Evolutionary conservation across 148 eudicot genomes (phyloP), one percentile per base, ranked within the genome.

Genomic region (Vaccinium darrowii): DNA sequence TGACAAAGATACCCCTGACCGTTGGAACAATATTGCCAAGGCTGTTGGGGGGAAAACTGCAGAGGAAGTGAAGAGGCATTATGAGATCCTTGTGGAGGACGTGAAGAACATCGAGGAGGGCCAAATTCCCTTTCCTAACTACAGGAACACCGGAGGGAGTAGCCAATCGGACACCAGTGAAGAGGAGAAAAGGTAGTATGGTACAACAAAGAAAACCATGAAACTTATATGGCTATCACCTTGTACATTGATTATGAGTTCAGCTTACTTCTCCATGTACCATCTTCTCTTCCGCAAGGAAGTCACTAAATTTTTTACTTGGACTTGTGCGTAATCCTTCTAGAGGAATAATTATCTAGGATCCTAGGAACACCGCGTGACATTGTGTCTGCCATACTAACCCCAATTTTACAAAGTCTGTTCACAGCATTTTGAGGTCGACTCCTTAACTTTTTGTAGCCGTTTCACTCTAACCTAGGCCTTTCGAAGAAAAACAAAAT

Each of bases 51-150:
- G 93, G 27, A 87, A 90, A 85, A 91, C 91, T 8, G 72, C 79
- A 9, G 91, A 89, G 76, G 93, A 91, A 80, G 93, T 91, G 76
- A 91, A 85, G 90, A 88, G 76, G 80, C 93, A 91, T 49, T 91
- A 89, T 51, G 84, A 89, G 36, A 73, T 86, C 83, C 93, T 91
- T 47, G 88, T 88, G 54, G 87, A 89, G 81, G 93, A 91, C 52
- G 81, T 91, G 73, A 85, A 87, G 80, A 76, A 52, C 71, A 91
- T 91, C 30, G 93, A 91, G 88, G 84, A 83, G 49, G 93, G 93
- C 57, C 85, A 57, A 50, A 90, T 91, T 30, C 90, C 93, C 43
- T 91, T 67, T 67, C 93, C 93, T 30, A 88, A 91, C 49, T 91
- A 91, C 81, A 84, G 79, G 63, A 89, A 27, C 83, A 75, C 85